Conservation (phyloP, 2,329 filamentous ascomycete species). For the Calonectria pseudoturangicola region DNA sequence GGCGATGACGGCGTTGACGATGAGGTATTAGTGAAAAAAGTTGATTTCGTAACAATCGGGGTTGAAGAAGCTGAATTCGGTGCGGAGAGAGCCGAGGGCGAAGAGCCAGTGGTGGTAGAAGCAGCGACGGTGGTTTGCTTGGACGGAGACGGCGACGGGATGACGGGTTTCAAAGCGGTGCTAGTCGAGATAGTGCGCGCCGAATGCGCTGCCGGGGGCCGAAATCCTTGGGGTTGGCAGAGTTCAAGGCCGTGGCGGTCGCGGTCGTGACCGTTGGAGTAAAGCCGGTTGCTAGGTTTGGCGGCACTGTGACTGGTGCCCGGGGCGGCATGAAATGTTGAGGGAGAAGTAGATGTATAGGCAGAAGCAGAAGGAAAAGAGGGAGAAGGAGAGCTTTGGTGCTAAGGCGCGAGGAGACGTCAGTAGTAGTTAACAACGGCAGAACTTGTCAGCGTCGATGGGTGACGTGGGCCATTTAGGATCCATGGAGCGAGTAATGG, state of each 20-base stretch:
- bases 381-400: constrained; percentile 26
- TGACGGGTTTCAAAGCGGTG: constrained; percentile 48
- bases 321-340: constrained; percentile 29
- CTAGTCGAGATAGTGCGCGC: constrained; percentile 40
- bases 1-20: constrained; percentile 16
- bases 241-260: constrained; percentile 33
- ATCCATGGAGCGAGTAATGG: constrained; percentile 32
- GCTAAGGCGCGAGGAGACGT: constrained; percentile 46
- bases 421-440: constrained; percentile 44
- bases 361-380: constrained; percentile 4
- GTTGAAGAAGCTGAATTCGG: constrained; percentile 45
- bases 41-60: constrained; percentile 45
- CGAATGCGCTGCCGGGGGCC: constrained; percentile 22
- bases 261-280: constrained; percentile 26
- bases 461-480: constrained; percentile 54
- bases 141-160: constrained; percentile 47
- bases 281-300: constrained; percentile 13
- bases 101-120: constrained; percentile 44
- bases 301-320: constrained; percentile 32
- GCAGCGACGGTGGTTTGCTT: constrained; percentile 47
- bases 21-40: constrained; percentile 41
- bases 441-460: constrained; percentile 53
- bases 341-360: constrained; percentile 26
- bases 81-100: constrained; percentile 43
- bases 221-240: constrained; percentile 29